Base-by-base conservation (phyloP, 345 rosid genomes). In the Trapa bicornis region DNA sequence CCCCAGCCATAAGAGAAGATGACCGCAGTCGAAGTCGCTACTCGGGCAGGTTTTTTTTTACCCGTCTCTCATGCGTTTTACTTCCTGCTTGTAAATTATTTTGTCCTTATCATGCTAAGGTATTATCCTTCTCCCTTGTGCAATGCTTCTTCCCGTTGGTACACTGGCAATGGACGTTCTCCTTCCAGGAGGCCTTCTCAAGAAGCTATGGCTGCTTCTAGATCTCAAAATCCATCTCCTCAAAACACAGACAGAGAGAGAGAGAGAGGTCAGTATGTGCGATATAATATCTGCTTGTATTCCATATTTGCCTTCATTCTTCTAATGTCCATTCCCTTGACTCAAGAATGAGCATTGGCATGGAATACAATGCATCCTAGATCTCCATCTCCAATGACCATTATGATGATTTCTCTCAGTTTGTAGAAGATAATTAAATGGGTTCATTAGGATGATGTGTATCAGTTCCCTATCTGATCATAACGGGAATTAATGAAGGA, bases 21-120 rank as follows among this genome's bases (percentile, higher is more conserved):
- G 29, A 22, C 29, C 78, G 68, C 33, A 78, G 81, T 68, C 67
- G 77, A 35, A 79, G 85, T 68, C 79, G 72, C 50, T 84, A 85
- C 14, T 47, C 62, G 52, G 83, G 64, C 64, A 82, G 86, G 83
- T 82, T 36, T 16, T 39, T 38, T 14, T 15, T 3, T 53, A 43
- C 14, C 1, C 16, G 9, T 37, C 43, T 41, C 6, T 8, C 61
- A 22, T 7, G 2, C 35, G 61, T 17, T 8, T 37, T 70, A 56
- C 39, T 47, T 10, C 45, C 63, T 22, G 29, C 29, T 39, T 22
- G 14, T 36, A 11, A 5, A 42, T 47, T 61, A 0, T 41, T 8
- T 41, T 61, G 0, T 22, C 41, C 32, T 33, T 6, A 33, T 70
- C 29, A 47, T 57, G 61, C 9, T 57, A 1, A 17, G 15, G 15